Evolutionary conservation across 345 rosid genomes (phyloP).

Genomic region (Noccaea bulbosa): DNA sequence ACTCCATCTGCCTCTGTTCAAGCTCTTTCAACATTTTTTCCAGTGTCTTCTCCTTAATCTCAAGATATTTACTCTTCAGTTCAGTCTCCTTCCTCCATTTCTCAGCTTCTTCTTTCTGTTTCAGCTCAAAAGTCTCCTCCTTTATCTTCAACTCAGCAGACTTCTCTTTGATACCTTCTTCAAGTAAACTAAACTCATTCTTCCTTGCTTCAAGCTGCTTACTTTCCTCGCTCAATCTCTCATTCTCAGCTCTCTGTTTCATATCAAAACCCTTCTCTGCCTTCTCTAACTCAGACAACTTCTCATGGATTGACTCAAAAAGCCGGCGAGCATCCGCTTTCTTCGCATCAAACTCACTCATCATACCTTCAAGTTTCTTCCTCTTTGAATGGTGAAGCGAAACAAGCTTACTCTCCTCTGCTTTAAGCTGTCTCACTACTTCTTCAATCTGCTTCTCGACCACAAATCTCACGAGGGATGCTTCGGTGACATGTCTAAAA

Average conservation of each 20-base stretch:
- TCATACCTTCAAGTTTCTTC: not conserved
- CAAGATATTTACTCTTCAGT: not conserved
- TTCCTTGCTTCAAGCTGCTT: conserved; percentile 15
- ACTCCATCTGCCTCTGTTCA: not conserved
- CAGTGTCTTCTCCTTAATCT: not conserved
- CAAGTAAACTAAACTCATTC: not conserved
- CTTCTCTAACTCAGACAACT: conserved; percentile 20
- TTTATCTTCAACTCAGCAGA: conserved; percentile 24
- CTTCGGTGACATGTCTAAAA: conserved; percentile 7
- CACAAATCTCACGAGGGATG: conserved; percentile 7
- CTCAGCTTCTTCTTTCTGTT: conserved; percentile 17
- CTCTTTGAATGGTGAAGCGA: not conserved
- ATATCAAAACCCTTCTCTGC: conserved; percentile 6
- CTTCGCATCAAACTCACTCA: conserved; percentile 17
- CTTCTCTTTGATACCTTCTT: not conserved
- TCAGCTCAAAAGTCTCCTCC: conserved; percentile 26
- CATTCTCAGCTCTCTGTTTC: conserved; percentile 12
- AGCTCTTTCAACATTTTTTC: not conserved
- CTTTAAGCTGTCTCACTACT: not conserved
- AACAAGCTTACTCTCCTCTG: not conserved
- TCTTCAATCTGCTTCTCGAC: conserved; percentile 23
- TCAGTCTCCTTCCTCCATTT: conserved; percentile 27
- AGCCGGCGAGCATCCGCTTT: conserved; percentile 3
- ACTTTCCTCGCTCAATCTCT: not conserved
- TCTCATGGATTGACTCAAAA: not conserved